Conservation (phyloP, 176 grass and related monocot species). For the Juncus effusus region DNA sequence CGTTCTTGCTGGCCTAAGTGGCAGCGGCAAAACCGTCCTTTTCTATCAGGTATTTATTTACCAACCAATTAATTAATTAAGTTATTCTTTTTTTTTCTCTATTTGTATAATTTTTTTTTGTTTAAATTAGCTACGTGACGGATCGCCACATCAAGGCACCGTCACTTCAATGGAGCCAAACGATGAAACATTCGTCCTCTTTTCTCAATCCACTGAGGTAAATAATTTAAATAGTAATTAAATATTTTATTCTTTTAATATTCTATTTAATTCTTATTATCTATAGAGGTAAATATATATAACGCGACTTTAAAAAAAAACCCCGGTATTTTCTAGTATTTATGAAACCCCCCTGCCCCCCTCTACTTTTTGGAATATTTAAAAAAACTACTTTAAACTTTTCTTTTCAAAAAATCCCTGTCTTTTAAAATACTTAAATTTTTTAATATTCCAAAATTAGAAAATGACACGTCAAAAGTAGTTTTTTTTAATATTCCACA, state of each 20-base stretch:
- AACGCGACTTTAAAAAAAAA: no score
- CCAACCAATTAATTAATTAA: neutral
- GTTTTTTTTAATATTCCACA: no score
- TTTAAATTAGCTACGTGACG: slow-evolving; percentile 72
- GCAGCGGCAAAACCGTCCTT: slow-evolving; percentile 90
- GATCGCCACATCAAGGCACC: slow-evolving; percentile 78
- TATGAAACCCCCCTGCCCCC: no score
- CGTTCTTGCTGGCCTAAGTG: slow-evolving; percentile 69
- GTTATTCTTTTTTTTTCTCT: slow-evolving; percentile 14
- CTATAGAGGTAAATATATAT: neutral
- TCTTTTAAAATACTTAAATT: no score
- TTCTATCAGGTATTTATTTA: slow-evolving; percentile 71
- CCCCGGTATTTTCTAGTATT: no score
- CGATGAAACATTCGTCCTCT: slow-evolving; percentile 67
- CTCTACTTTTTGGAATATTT: no score
- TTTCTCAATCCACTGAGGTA: slow-evolving; percentile 75
- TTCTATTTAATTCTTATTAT: neutral
- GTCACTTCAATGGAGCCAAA: slow-evolving; percentile 98
- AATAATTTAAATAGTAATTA: neutral
- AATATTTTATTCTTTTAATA: neutral
- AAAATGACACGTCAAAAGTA: no score
- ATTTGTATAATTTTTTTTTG: slow-evolving; percentile 13
- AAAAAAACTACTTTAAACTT: no score
- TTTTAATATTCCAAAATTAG: no score
- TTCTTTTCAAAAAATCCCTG: no score